Conservation (phyloP, 176 grass and related monocot genomes). For the Ananas comosus region DNA sequence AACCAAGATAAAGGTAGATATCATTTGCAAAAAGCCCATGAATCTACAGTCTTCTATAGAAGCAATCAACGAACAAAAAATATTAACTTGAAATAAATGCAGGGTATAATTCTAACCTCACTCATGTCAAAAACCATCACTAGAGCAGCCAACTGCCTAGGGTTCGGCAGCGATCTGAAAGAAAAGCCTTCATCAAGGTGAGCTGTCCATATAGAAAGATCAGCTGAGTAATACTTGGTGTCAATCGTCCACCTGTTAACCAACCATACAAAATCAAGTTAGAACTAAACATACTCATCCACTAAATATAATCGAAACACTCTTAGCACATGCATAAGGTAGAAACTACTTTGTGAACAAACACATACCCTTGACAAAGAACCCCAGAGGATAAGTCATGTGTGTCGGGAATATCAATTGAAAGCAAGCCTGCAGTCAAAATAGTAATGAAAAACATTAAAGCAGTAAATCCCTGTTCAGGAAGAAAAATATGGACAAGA, state of each 20-base stretch:
- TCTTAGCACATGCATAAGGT: neutral
- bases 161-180: constrained; percentile 39
- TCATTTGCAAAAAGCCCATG: too few relatives aligned
- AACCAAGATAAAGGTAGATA: too few relatives aligned
- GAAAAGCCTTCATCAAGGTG: constrained; percentile 74
- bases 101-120: constrained; percentile 34
- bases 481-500: too few relatives aligned
- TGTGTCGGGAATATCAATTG: constrained; percentile 51
- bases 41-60: neutral
- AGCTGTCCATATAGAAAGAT: constrained; percentile 68
- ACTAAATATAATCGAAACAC: neutral
- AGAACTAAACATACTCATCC: neutral
- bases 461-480: neutral
- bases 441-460: neutral
- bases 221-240: constrained; percentile 89
- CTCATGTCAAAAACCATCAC: constrained; percentile 91
- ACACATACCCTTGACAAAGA: constrained; percentile 79
- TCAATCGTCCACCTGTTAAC: constrained; percentile 77
- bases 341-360: neutral
- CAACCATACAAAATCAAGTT: constrained; percentile 15
- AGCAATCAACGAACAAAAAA: constrained; percentile 8
- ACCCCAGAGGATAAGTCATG: constrained; percentile 62
- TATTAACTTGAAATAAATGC: neutral
- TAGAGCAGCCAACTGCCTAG: constrained; percentile 50
- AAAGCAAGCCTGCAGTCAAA: constrained; percentile 54